phyloP scores from a whole-genome alignment of 2,329 filamentous ascomycete species.

The Trichoderma gracile region DNA sequence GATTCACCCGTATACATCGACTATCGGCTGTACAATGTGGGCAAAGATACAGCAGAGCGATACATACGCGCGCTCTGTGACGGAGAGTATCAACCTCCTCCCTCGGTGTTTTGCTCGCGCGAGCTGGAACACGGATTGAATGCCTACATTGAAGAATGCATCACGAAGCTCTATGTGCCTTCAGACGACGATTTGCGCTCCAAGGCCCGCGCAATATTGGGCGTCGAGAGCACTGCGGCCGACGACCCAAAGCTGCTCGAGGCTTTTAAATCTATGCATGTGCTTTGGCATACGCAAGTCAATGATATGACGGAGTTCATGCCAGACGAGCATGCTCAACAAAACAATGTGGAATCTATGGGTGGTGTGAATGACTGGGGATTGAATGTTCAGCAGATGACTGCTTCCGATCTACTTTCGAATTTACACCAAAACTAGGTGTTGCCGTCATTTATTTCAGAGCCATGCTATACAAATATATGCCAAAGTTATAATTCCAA shows the following conservation, averaged over 20 bases:
- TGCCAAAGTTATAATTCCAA: background rate
- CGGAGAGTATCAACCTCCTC: constrained; percentile 2
- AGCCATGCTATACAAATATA: background rate
- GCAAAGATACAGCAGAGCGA: constrained; percentile 12
- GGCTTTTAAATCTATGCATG: constrained; percentile 12
- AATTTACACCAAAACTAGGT: background rate
- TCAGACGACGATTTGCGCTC: constrained; percentile 13
- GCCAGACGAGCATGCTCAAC: background rate
- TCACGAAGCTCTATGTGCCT: background rate
- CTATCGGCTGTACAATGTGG: background rate
- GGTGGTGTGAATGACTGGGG: background rate
- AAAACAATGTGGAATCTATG: background rate
- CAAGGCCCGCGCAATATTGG: constrained; percentile 8
- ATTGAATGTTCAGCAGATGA: background rate
- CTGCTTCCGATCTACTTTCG: background rate
- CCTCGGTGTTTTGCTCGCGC: constrained; percentile 15
- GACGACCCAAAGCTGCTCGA: constrained; percentile 10
- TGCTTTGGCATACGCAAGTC: background rate
- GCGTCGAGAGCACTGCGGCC: constrained; percentile 13
- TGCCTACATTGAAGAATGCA: constrained; percentile 11
- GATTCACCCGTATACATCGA: constrained; percentile 2
- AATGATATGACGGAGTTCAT: background rate
- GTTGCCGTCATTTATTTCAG: background rate
- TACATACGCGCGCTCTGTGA: background rate
- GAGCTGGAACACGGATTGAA: constrained; percentile 17